Conservation (phyloP, 176 grass and related monocot species). For the Melocanna baccifera region DNA sequence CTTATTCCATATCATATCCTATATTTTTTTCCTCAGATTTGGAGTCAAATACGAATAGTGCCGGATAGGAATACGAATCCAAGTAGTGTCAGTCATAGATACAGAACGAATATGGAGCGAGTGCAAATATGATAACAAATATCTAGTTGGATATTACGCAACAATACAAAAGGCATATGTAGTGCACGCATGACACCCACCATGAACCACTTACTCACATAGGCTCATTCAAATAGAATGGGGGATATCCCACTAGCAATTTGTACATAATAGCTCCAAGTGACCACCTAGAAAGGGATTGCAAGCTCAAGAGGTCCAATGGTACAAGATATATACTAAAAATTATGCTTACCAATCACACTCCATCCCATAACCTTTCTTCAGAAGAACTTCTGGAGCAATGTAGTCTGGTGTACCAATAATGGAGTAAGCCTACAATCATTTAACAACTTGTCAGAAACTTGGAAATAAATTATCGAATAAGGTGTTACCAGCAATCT, state of each 20-base stretch:
- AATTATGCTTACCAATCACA: conserved; percentile 81
- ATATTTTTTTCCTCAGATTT: no score
- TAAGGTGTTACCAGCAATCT: neutral
- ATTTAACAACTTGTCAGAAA: conserved; percentile 18
- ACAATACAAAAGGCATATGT: no score
- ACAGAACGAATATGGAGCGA: no score
- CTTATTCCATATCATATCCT: no score
- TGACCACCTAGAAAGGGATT: conserved; percentile 75
- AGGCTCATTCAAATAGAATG: conserved; percentile 96
- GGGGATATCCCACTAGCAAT: conserved; percentile 97
- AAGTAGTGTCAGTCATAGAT: no score
- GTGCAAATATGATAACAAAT: no score
- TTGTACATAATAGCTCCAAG: conserved; percentile 99
- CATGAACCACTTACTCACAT: no score
- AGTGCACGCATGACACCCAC: no score
- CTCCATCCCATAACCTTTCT: conserved; percentile 99
- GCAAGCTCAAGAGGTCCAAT: conserved; percentile 19
- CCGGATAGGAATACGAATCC: no score
- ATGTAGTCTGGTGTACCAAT: conserved; percentile 98
- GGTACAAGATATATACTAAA: neutral
- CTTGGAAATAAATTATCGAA: neutral
- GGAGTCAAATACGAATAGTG: no score
- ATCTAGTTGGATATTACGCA: no score
- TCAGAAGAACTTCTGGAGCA: no score
- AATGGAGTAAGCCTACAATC: conserved; percentile 88